These are phyloP conservation scores for Marvania coccoides DNA, from an alignment of 139 green algal species.

Conservation along the genomic window DNA sequence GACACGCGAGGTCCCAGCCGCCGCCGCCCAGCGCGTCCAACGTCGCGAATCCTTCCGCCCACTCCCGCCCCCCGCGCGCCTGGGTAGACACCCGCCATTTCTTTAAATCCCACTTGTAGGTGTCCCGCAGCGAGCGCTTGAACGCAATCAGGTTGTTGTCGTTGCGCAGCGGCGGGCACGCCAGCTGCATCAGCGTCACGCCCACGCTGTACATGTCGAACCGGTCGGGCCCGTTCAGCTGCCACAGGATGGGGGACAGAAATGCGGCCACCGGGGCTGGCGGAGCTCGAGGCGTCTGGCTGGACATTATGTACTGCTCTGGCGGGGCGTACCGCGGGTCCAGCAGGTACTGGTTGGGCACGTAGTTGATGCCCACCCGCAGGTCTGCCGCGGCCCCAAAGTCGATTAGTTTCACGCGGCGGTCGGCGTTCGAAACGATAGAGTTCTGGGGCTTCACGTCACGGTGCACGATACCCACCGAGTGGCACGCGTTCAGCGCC, in stretches of 20 bases:
- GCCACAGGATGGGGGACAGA: slow-evolving; percentile 84
- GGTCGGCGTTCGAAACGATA: slow-evolving; percentile 53
- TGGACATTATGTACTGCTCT: slow-evolving; percentile 90
- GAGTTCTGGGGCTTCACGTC: slow-evolving; percentile 91
- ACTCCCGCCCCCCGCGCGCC: slow-evolving; percentile 27
- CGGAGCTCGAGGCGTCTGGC: slow-evolving; percentile 41
- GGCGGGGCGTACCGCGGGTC: slow-evolving; percentile 84
- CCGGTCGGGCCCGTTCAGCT: slow-evolving; percentile 73
- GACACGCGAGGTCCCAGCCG: slow-evolving; percentile 59
- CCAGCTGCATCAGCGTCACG: slow-evolving; percentile 65
- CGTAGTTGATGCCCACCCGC: slow-evolving; percentile 88
- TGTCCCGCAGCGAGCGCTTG: slow-evolving; percentile 43
- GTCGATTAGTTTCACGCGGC: slow-evolving; percentile 83
- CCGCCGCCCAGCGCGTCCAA: slow-evolving; percentile 58
- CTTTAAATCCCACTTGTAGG: slow-evolving; percentile 45
- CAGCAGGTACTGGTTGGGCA: slow-evolving; percentile 87
- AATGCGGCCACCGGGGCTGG: slow-evolving; percentile 68
- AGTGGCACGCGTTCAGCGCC: slow-evolving; percentile 50
- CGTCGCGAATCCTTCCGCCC: slow-evolving; percentile 63
- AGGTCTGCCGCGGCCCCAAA: slow-evolving; percentile 84
- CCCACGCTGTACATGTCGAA: slow-evolving; percentile 88
- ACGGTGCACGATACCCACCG: slow-evolving; percentile 72
- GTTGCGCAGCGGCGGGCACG: slow-evolving; percentile 60
- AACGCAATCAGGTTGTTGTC: slow-evolving; percentile 73
- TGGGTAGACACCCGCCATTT: slow-evolving; percentile 51